phyloP scores from a whole-genome alignment of 2,329 filamentous ascomycete genomes.

The Atkinsonella hypoxylon region DNA sequence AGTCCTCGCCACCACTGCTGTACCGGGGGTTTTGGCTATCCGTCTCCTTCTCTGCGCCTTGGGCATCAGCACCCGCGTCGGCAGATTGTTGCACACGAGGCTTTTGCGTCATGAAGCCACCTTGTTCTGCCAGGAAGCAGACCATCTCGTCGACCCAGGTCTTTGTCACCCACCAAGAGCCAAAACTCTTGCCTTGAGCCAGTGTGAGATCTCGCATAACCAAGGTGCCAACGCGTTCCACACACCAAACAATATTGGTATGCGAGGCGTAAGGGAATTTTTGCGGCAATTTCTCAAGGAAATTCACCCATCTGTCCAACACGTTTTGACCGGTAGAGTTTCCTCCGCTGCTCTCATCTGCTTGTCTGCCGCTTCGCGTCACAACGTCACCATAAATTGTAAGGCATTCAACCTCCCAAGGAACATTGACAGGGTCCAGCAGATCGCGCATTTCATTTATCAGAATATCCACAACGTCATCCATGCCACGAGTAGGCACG shows the following conservation, averaged over 20 bases:
- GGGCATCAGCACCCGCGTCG: conserved; percentile 20
- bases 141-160: conserved; percentile 95
- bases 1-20: conserved; percentile 33
- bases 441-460: conserved; percentile 58
- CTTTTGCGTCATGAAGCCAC: conserved; percentile 66
- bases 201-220: conserved; percentile 75
- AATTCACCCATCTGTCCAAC: conserved; percentile 66
- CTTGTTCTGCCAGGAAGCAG: conserved; percentile 77
- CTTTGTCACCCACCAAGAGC: conserved; percentile 92
- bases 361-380: conserved; percentile 31
- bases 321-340: conserved; percentile 46
- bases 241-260: conserved; percentile 62
- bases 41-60: conserved; percentile 23
- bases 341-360: conserved; percentile 13
- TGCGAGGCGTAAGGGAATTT: conserved; percentile 65
- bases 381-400: conserved; percentile 49
- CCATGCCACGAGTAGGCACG: conserved; percentile 51
- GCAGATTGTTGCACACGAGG: conserved; percentile 20
- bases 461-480: conserved; percentile 50
- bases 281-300: conserved; percentile 54
- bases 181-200: conserved; percentile 65
- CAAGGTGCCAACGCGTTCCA: conserved; percentile 63
- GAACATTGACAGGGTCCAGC: conserved; percentile 54
- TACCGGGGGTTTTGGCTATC: conserved; percentile 26
- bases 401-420: conserved; percentile 51